Evolutionary conservation across 768 basidiomycete genomes (phyloP).

Genomic region (Suillus occidentalis): DNA sequence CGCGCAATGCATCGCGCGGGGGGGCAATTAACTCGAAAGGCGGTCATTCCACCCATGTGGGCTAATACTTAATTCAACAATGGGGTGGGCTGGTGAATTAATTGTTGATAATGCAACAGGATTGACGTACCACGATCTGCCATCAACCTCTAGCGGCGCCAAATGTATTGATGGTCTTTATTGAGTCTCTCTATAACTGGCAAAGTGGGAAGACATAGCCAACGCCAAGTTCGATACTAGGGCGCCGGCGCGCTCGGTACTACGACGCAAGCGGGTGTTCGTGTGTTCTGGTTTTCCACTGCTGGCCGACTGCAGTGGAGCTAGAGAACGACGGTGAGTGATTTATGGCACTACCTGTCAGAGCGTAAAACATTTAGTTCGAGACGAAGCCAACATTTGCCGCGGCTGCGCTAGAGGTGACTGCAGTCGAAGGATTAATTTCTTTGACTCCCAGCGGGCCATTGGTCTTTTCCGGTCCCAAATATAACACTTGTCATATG

Average conservation of each 20-base stretch:
- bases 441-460: background rate
- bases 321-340: background rate
- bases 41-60: background rate
- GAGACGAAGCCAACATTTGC: background rate
- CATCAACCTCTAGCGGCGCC: background rate
- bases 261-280: background rate
- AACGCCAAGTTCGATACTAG: background rate
- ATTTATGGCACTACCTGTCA: background rate
- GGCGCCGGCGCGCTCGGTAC: background rate
- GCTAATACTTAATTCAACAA: background rate
- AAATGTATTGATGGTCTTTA: background rate
- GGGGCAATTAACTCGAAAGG: background rate
- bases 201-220: background rate
- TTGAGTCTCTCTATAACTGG: background rate
- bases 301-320: background rate
- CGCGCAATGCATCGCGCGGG: background rate
- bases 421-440: background rate
- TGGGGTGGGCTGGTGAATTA: background rate
- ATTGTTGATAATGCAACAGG: background rate
- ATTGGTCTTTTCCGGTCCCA: too few species aligned
- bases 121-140: background rate
- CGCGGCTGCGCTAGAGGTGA: background rate
- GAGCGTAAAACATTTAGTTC: background rate
- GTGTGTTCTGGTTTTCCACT: background rate
- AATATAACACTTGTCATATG: too few species aligned